Conservation (phyloP, 345 rosid species). For the Syzygium aqueum region DNA sequence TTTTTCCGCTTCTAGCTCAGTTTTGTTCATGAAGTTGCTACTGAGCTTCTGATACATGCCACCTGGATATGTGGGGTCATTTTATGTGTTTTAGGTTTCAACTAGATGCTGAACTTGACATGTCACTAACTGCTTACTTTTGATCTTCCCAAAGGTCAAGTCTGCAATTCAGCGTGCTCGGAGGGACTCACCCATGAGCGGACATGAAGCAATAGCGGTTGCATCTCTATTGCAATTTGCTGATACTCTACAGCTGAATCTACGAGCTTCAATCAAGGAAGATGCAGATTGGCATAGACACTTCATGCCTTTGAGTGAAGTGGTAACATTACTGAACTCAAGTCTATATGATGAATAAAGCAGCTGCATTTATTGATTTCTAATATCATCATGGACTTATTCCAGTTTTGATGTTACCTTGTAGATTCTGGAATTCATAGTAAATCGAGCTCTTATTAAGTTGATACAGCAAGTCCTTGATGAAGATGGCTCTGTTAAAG, state of each 20-base stretch:
- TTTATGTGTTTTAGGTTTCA: neutral
- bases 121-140: neutral
- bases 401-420: constrained; percentile 1
- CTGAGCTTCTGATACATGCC: neutral
- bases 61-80: neutral
- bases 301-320: constrained; percentile 66
- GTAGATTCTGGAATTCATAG: constrained; percentile 56
- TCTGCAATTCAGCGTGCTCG: constrained; percentile 37
- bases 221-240: constrained; percentile 45
- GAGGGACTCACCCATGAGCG: constrained; percentile 32
- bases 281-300: constrained; percentile 57
- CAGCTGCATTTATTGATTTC: neutral
- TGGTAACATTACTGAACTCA: constrained; percentile 25
- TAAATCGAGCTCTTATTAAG: constrained; percentile 44
- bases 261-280: constrained; percentile 61
- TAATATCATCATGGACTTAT: neutral
- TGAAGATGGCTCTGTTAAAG: constrained; percentile 73
- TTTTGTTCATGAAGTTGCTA: neutral
- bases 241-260: constrained; percentile 53
- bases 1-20: neutral
- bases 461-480: constrained; percentile 58
- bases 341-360: neutral
- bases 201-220: constrained; percentile 60
- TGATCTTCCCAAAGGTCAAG: constrained; percentile 35
- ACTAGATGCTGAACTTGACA: neutral